Evolutionary conservation across 305 asterid species (phyloP), one percentile per base, ranked within the genome.

Genomic region (Andrographis paniculata): DNA sequence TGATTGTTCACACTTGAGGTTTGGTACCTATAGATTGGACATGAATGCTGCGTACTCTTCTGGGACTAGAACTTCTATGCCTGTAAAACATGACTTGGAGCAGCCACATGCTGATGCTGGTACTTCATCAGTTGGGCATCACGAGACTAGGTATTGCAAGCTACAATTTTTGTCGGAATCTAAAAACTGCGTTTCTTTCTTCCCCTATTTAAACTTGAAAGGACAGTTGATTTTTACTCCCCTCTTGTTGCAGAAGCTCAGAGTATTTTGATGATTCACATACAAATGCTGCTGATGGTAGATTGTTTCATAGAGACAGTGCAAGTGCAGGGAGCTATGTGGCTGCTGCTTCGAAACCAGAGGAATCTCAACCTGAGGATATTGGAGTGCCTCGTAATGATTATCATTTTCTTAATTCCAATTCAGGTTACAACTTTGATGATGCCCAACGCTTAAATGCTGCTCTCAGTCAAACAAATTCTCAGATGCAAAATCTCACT

Each of bases 1-100:
- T 18, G 93, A 84, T 51, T 91, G 82, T 57, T 84, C 89, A 12
- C 93, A 91, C 73, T 72, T 87, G 72, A 87, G 85, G 67, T 91
- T 91, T 67, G 99, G 96, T 58, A 91, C 94, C 66, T 87, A 83
- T 56, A 80, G 94, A 56, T 49, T 83, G 49, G 84, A 58, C 57
- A 58, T 70, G 65, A 64, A 43, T 42, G 48, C 72, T 54, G 47
- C 68, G 51, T 52, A 58, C 35, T 58, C 77, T 61, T 24, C 31
- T 45, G 33, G 31, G 11, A 21, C 16, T 3, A 24, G 5, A 14
- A 45, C 50, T 2, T 22, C 50, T 22, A 22, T 56, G 14, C 81
- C 91, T 41, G 74, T 52, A 48, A 63, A 62, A 48, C 60, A 49
- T 38, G 61, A 65, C 51, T 49, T 71, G 60, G 95, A 79, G 55